A percentile compares a stretch with the other conserved stretches of the same genome.
phyloP scores from a whole-genome alignment of 495 filamentous ascomycete species.

The Penicillium paxilli region DNA sequence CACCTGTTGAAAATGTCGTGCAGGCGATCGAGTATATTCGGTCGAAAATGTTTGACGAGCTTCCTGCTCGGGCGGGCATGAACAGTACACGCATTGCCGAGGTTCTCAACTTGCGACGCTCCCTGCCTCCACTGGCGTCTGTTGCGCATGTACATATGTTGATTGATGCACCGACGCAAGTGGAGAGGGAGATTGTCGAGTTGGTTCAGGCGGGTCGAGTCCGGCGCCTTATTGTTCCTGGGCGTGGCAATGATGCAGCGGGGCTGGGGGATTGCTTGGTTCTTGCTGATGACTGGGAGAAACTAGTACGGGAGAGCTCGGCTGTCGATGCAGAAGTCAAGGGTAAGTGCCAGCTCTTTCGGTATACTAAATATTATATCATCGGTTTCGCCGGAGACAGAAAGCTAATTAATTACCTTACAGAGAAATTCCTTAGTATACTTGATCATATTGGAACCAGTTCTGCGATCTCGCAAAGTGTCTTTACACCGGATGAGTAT shows the following conservation, averaged over 20 bases:
- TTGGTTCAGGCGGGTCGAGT: slow-evolving; percentile 59
- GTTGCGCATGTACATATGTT: slow-evolving; percentile 72
- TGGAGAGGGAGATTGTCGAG: slow-evolving; percentile 72
- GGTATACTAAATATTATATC: no score
- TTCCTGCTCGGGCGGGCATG: slow-evolving; percentile 71
- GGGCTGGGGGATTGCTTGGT: slow-evolving; percentile 71
- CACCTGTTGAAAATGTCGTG: slow-evolving; percentile 60
- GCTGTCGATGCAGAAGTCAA: slow-evolving; percentile 50
- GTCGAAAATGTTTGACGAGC: slow-evolving; percentile 63
- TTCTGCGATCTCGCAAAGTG: slow-evolving; percentile 45
- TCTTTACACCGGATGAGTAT: slow-evolving; percentile 53
- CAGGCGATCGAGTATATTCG: slow-evolving; percentile 64
- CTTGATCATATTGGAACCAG: slow-evolving; percentile 56
- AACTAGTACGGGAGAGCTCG: slow-evolving; percentile 45
- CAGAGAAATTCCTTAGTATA: slow-evolving; percentile 56
- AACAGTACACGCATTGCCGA: slow-evolving; percentile 70
- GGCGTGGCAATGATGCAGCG: slow-evolving; percentile 58
- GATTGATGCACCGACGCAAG: slow-evolving; percentile 62
- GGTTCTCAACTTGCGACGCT: slow-evolving; percentile 64
- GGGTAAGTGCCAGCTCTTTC: slow-evolving; percentile 33
- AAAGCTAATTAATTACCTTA: background rate
- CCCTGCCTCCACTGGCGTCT: slow-evolving; percentile 69
- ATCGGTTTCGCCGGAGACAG: background rate
- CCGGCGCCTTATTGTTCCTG: slow-evolving; percentile 65
- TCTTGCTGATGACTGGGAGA: slow-evolving; percentile 62